phyloP scores from a whole-genome alignment of 805 yeast genomes.

The Candida wancherniae region DNA sequence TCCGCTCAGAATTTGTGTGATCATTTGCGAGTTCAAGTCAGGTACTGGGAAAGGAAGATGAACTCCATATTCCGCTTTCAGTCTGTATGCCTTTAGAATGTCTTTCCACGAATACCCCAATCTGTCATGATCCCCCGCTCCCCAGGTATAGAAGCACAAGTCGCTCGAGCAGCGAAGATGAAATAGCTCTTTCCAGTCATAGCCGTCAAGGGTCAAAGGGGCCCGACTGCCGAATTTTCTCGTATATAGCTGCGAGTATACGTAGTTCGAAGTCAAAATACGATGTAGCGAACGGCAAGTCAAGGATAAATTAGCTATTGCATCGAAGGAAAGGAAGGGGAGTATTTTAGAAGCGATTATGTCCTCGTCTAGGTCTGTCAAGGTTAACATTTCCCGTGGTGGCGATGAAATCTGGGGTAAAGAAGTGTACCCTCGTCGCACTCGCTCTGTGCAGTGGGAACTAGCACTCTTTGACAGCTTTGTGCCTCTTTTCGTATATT shows the following conservation, averaged over 20 bases:
- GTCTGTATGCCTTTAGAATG: constrained; percentile 20
- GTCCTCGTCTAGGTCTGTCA: constrained; percentile 31
- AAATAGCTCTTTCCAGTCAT: constrained; percentile 50
- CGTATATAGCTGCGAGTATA: constrained; percentile 35
- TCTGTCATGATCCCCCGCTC: constrained; percentile 38
- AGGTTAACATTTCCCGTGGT: neutral
- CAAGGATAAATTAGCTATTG: constrained; percentile 27
- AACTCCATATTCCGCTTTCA: constrained; percentile 21
- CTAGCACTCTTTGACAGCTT: neutral
- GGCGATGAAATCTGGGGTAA: neutral
- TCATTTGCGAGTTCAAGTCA: constrained; percentile 28
- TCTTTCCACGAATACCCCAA: constrained; percentile 38
- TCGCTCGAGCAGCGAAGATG: constrained; percentile 27
- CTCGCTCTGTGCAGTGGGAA: too few species aligned
- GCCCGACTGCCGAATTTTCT: constrained; percentile 41
- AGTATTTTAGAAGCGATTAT: constrained; percentile 34
- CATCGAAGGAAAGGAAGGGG: constrained; percentile 27
- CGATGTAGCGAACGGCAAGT: constrained; percentile 22
- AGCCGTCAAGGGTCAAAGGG: constrained; percentile 32
- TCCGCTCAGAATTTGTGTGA: constrained; percentile 52
- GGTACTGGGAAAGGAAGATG: constrained; percentile 35
- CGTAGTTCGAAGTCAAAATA: constrained; percentile 25
- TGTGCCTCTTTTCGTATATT: neutral
- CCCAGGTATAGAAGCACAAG: constrained; percentile 50
- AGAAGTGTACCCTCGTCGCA: too few species aligned